Base-by-base conservation (phyloP, 176 grass and related monocot species). In the Puccinellia tenuiflora region DNA sequence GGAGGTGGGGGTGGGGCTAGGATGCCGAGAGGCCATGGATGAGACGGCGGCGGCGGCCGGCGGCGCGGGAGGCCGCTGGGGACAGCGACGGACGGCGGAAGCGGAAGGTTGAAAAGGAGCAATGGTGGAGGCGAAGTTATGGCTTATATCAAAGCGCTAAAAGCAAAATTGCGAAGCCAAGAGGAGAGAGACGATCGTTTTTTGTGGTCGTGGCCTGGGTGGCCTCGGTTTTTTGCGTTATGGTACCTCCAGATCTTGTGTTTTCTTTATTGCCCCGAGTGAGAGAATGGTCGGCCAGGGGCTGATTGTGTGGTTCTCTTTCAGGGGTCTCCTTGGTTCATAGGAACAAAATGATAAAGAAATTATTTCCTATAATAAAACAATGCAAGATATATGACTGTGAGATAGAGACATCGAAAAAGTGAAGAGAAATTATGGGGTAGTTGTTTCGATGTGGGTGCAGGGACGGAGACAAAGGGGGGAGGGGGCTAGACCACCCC, bases 111-210 rank as follows among this genome's bases (percentile, higher is more conserved):
- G 25, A 30, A 9, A 7, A 54, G 3, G 25, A 81, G 85, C 79
- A 33, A 89, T 60, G 82, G 87, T 34, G 50, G 77, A 37, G 57
- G 29, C 16, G 51, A 89, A 63, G 63, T 82, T 6, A 86, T 46
- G 83, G 88, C 78, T 89, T 86, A 77, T 85, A 85, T 85, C 1
- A 88, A 81, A 82, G 33, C 39, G 33, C 42, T 5, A 73, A 73
- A 73, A 45, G 67, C 51, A 25, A 59, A 46, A 90, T 67, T 22
- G 20, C 75, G 0, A 29, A 80, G 52, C 50, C 25, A 9, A 17
- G 60, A 11, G 29, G 11, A 68, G 24, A 46, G 68, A 86, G 83
- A 46, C 71, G 81, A 53, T 69, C 31, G 38, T 66, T 88, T 85
- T 60, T 38, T 73, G 86, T 85, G 85, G 76, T 73, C 40, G 53